Percentiles rank a stretch among this genome's conserved stretches.
Conservation (phyloP, 2,329 filamentous ascomycete species). For the Colletotrichum theobromicola region DNA sequence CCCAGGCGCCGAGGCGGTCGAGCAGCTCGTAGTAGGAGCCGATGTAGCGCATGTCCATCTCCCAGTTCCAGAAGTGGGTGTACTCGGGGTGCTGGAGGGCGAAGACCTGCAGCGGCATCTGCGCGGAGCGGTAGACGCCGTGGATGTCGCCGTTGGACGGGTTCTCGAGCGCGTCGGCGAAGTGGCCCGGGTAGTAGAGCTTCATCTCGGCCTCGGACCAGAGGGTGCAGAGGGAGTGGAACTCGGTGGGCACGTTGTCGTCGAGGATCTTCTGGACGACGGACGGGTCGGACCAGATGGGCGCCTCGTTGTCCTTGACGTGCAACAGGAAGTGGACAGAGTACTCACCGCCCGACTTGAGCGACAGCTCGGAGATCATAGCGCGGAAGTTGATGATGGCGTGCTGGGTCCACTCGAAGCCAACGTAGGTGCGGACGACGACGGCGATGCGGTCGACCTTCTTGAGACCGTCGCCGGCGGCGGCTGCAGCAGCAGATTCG, state of each 20-base stretch:
- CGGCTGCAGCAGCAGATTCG: too few species aligned
- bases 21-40: constrained; percentile 78
- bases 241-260: constrained; percentile 71
- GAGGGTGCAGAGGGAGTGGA: constrained; percentile 79
- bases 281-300: constrained; percentile 81
- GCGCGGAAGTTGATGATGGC: constrained; percentile 82
- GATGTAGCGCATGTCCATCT: constrained; percentile 70
- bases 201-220: constrained; percentile 89
- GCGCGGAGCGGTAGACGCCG: constrained; percentile 71
- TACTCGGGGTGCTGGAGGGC: constrained; percentile 68
- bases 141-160: constrained; percentile 64
- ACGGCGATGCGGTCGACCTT: constrained; percentile 72
- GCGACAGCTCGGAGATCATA: constrained; percentile 77
- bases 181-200: constrained; percentile 73
- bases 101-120: constrained; percentile 69
- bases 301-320: constrained; percentile 78
- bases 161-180: constrained; percentile 71
- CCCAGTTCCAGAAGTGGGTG: constrained; percentile 73
- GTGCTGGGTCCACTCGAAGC: constrained; percentile 79
- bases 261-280: constrained; percentile 75
- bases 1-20: constrained; percentile 69
- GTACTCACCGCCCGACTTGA: constrained; percentile 83
- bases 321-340: constrained; percentile 84
- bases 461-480: constrained; percentile 28
- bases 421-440: constrained; percentile 80